Evolutionary conservation across 352 stramenopile species (phyloP), one percentile per base, ranked within the genome.

Genomic region (Globisporangium cederbergense): DNA sequence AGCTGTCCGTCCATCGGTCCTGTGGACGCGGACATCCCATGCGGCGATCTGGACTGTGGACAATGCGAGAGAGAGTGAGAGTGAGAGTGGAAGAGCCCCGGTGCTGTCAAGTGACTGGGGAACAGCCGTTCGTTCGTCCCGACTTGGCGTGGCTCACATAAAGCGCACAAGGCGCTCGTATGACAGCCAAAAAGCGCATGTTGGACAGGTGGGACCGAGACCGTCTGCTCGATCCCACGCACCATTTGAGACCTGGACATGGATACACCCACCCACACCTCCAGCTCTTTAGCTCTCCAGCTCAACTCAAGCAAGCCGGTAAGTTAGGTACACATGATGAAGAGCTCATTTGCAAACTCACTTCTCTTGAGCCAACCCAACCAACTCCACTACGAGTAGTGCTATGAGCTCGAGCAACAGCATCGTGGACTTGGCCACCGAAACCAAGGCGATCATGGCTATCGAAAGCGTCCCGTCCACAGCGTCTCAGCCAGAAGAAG

Each of bases 271-370:
- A 32, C 28, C 55, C 13, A 25, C 38, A 50, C 32, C 30, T 47
- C 7, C 36, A 18, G 34, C 45, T 5, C 30, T 20, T 22, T 5
- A 49, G 43, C 43, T 20, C 40, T n/a, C 14, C 40, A n/a, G 13
- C 13, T 46, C 40, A 46, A 47, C 32, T 36, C 32, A 36, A 8
- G 32, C 32, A 36, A 9, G 32, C 7, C 32, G 14, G 13, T 47
- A 20, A 18, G 16, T 16, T 49, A 49, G 32, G 25, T 59, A 40
- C 34, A 36, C 25, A 42, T 4, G 10, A 14, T 20, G n/a, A 38
- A 49, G 54, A 40, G 32, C n/a, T 36, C 56, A 61, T 53, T 61
- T 38, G 22, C 56, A 61, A 61, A 61, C 42, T 61, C 25, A 11
- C 55, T 14, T 8, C 16, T n/a, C 22, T 20, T 59, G 34, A 38